Percentiles rank a stretch among this genome's conserved stretches.
These are phyloP conservation scores for Chytriomyces confervae DNA, from an alignment of 192 early-diverging fungal species.

Conservation along the genomic window DNA sequence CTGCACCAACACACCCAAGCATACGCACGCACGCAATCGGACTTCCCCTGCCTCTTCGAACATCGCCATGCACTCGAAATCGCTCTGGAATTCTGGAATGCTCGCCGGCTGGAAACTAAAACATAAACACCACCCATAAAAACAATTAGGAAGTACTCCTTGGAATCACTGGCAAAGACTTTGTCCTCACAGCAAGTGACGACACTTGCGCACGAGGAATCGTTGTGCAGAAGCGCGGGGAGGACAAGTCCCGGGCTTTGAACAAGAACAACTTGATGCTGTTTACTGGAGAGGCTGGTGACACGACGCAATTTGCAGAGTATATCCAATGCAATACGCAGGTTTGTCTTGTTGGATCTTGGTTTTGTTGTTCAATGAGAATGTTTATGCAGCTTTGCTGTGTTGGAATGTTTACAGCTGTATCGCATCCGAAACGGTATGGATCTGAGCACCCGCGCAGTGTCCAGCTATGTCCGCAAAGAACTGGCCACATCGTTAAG, in stretches of 20 bases:
- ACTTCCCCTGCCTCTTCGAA: background rate
- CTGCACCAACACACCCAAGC: background rate
- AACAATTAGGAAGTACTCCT: constrained; percentile 65
- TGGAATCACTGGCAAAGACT: constrained; percentile 92
- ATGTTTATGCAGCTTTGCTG: background rate
- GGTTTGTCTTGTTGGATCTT: constrained; percentile 69
- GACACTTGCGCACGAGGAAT: constrained; percentile 77
- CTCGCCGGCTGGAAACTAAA: background rate
- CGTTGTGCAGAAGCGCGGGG: constrained; percentile 87
- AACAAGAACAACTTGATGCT: constrained; percentile 83
- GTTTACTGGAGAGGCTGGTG: constrained; percentile 89
- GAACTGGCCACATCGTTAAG: constrained; percentile 88
- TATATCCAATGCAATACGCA: constrained; percentile 92
- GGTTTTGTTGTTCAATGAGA: background rate
- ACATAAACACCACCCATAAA: background rate
- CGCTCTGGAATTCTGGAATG: background rate
- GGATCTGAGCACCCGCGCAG: constrained; percentile 77
- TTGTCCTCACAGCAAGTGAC: constrained; percentile 87
- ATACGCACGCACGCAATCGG: background rate
- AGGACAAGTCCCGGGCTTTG: constrained; percentile 89
- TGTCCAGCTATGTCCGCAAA: constrained; percentile 81
- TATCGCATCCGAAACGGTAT: constrained; percentile 67
- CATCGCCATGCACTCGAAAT: background rate
- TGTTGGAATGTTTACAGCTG: background rate
- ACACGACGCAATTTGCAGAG: constrained; percentile 93